Base-by-base conservation (phyloP, 2,329 filamentous ascomycete genomes). In the Aspergillus sp. region DNA sequence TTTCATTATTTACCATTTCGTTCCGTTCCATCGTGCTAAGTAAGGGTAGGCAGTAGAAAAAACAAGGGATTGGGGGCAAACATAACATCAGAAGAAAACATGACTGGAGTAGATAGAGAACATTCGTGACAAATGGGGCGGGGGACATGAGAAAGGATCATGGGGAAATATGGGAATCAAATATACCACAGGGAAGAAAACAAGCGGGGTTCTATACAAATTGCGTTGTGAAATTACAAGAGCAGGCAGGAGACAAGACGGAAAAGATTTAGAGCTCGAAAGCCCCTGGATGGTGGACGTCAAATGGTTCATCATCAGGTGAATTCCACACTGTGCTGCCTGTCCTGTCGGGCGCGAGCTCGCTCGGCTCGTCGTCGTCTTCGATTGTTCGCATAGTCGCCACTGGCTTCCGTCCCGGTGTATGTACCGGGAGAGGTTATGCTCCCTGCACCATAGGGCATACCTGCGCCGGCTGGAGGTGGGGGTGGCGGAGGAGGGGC, bases 331-430 rank as follows among this genome's bases (percentile, higher is more conserved):
- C 75, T 75, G 31, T 76, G 75, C 42, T 76, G 78, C 69, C 79
- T 75, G 54, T 81, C 81, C 62, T 79, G 73, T 54, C 73, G 72
- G 22, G 77, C 75, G 42, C 79, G 73, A 46, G 79, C 79, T 65
- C 83, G 72, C 68, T 85, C 83, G 16, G 83, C 83, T 55, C 83
- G 75, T 67, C 83, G 75, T 59, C 83, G 73, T 57, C 81, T 71
- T 52, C 83, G 76, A 65, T 85, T 85, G 60, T 78, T 82, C 1
- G 82, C 83, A 65, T 84, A 85, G 58, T 82, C 76, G 36, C 77
- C 74, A 63, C 79, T 79, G 20, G 78, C 76, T 58, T 82, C 81
- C 1, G 80, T 82, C 10, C 80, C 81, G 4, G 78, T 79, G 57
- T 71, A 78, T 47, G 78, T 79, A 61, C 72, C 72, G 5, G 76